A percentile compares a stretch with the other conserved stretches of the same genome.
phyloP scores from a whole-genome alignment of 2,329 filamentous ascomycete species.

The Clonostachys sp. region DNA sequence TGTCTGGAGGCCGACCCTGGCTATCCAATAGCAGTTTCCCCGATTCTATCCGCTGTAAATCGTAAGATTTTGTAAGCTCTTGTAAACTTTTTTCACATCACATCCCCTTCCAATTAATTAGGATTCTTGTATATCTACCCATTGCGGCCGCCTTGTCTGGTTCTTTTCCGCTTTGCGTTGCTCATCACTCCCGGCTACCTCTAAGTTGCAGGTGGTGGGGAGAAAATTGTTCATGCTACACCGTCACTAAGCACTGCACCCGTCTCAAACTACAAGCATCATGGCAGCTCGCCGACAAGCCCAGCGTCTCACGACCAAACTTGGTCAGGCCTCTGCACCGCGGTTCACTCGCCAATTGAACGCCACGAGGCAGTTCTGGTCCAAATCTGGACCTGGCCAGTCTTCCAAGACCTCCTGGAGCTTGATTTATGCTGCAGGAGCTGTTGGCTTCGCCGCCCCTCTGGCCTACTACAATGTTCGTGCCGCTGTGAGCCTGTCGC shows the following conservation, averaged over 20 bases:
- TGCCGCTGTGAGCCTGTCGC: constrained; percentile 1
- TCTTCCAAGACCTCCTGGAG: constrained; percentile 10
- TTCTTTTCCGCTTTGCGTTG: neutral
- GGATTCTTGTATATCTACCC: neutral
- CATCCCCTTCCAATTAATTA: neutral
- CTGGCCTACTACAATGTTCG: constrained; percentile 57
- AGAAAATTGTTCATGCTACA: neutral
- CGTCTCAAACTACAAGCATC: neutral
- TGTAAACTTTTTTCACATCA: neutral
- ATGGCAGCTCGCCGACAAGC: constrained; percentile 23
- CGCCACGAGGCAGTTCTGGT: constrained; percentile 14
- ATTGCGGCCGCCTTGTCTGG: neutral
- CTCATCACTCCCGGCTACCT: neutral
- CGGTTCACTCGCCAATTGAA: constrained; percentile 16
- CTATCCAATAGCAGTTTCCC: neutral
- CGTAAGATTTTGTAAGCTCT: neutral
- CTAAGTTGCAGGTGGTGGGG: too few species aligned
- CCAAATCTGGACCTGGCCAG: constrained; percentile 12
- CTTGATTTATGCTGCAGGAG: constrained; percentile 28
- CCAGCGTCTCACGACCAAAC: constrained; percentile 20
- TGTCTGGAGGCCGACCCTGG: neutral
- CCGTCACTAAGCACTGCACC: neutral
- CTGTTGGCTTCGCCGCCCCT: constrained; percentile 45
- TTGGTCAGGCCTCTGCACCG: constrained; percentile 14
- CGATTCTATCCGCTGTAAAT: neutral